Conservation (phyloP, 768 basidiomycete genomes). For the Panaeolus papilionaceus region DNA sequence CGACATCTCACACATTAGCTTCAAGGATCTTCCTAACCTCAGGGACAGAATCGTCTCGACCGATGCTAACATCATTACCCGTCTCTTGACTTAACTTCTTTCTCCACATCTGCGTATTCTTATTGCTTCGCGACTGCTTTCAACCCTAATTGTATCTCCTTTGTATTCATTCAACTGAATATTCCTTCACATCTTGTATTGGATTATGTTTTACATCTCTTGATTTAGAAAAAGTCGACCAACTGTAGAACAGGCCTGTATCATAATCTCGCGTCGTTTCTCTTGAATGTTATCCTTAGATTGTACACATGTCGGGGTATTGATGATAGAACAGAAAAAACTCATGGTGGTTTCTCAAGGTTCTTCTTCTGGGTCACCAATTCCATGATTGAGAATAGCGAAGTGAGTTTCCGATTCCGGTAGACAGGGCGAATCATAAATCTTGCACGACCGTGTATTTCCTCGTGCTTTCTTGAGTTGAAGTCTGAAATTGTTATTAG, state of each 20-base stretch:
- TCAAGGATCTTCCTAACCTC: conserved; percentile 77
- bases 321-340: background rate
- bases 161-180: conserved; percentile 57
- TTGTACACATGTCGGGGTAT: conserved; percentile 7
- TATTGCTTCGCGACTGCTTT: background rate
- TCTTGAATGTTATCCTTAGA: conserved; percentile 16
- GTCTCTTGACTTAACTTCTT: conserved; percentile 67
- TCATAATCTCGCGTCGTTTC: background rate
- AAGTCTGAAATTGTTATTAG: conserved; percentile 52
- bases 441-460: conserved; percentile 92
- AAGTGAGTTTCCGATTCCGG: conserved; percentile 97
- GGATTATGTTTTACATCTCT: conserved; percentile 2
- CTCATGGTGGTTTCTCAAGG: conserved; percentile 39
- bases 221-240: background rate
- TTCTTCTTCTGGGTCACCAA: conserved; percentile 95
- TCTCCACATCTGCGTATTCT: conserved; percentile 9
- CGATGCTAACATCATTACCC: conserved; percentile 87
- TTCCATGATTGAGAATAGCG: conserved; percentile 89
- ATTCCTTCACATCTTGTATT: conserved; percentile 2
- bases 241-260: background rate
- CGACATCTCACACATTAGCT: conserved; percentile 92
- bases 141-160: background rate
- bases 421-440: conserved; percentile 97
- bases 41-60: conserved; percentile 81
- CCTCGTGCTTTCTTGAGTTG: conserved; percentile 94